Evolutionary conservation across 768 basidiomycete species (phyloP).

Genomic region (Mycena pura): DNA sequence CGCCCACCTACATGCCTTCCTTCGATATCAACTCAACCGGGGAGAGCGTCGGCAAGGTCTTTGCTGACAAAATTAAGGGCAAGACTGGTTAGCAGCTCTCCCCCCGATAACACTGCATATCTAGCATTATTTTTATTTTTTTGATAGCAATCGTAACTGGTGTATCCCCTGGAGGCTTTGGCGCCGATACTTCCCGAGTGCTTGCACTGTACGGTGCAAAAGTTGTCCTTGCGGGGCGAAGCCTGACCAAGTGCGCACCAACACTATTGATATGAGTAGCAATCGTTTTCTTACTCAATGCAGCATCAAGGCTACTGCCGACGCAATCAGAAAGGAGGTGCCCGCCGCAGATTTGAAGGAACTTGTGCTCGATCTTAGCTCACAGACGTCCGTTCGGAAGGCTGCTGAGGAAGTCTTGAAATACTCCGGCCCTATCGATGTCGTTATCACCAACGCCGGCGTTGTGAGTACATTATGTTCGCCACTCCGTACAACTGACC

Average conservation of each 20-base stretch:
- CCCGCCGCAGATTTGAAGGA: constrained; percentile 9
- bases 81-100: constrained; percentile 6
- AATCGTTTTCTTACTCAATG: background rate
- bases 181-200: constrained; percentile 1
- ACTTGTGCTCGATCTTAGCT: constrained; percentile 23
- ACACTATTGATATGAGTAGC: background rate
- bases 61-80: constrained; percentile 10
- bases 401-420: constrained; percentile 28
- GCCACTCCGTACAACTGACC: background rate
- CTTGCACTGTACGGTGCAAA: constrained; percentile 6
- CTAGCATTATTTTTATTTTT: background rate
- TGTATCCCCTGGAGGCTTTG: constrained; percentile 10
- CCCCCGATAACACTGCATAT: background rate
- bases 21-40: constrained; percentile 14
- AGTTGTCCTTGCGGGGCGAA: constrained; percentile 9
- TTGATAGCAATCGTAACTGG: constrained; percentile 7
- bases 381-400: constrained; percentile 16
- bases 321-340: constrained; percentile 8
- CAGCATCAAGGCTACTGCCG: constrained; percentile 13
- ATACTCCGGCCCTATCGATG: constrained; percentile 27
- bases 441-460: constrained; percentile 32
- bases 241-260: constrained; percentile 1
- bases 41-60: constrained; percentile 10
- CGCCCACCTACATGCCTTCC: background rate
- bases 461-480: constrained; percentile 5